Evolutionary conservation across 768 basidiomycete genomes (phyloP), one percentile per base, ranked within the genome.

Genomic region (Cantharellus cinnabarinus): DNA sequence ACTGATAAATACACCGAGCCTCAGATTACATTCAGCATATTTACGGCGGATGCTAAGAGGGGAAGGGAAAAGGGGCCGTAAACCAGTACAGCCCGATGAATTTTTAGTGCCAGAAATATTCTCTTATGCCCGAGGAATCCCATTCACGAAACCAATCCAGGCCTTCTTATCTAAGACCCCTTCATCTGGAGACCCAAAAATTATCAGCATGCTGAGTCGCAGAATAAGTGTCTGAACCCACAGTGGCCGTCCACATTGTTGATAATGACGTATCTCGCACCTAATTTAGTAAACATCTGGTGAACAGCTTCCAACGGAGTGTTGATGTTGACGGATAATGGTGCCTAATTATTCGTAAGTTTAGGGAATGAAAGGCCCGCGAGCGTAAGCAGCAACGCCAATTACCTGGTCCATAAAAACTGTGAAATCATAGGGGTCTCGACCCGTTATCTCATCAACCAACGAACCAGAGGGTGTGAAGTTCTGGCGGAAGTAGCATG

Each of bases 111-210:
- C 20, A 29, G 20, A 29, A 29, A 29, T 29, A 29, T 29, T 1
- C 1, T 29, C 44, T 54, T 37, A 54, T 7, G 52, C 52, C 7
- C 52, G 10, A 54, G 52, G 41, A 38, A 93, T 70, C 65, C 83
- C 79, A 56, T 75, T 79, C 42, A 97, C 72, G 71, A 94, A 94
- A 4, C 78, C 83, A 37, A 98, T 77, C 90, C 91, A 99, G 0
- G 78, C 79, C 71, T 94, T 93, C 76, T 97, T 97, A 68, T 90
- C 84, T 59, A 99, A 85, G 5, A 93, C 75, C 4, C 95, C 95
- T 65, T 85, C 81, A 66, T 91, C 88, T 89, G 65, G 5, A 14
- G 56, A 7, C 3, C 4, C 20, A 20, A 39, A 4, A 58, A 40
- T 5, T 20, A 60, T 5, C 35, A 54, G 35, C 14, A 10, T 37